Conservation (phyloP, 23 red algal genomes). For the Pyropia haitanensis region DNA sequence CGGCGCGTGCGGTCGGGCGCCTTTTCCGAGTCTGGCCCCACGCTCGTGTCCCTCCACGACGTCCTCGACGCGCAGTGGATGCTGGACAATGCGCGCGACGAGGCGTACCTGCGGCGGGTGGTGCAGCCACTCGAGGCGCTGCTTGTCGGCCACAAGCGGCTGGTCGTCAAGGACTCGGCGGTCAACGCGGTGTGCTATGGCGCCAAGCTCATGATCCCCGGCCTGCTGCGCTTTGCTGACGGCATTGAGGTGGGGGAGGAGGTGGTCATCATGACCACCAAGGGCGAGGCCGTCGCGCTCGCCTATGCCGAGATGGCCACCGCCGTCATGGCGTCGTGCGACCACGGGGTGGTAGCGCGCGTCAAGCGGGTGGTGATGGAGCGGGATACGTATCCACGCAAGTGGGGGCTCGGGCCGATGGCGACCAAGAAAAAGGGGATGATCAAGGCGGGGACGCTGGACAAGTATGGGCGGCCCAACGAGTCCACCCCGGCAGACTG, state of each 20-base stretch:
- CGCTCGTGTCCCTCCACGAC: constrained; percentile 92
- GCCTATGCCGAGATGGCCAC: constrained; percentile 95
- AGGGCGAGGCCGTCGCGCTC: constrained; percentile 91
- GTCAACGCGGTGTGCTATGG: constrained; percentile 97
- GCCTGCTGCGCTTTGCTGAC: constrained; percentile 80
- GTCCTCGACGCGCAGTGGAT: constrained; percentile 96
- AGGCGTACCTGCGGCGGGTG: constrained; percentile 81
- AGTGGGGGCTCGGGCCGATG: constrained; percentile 92
- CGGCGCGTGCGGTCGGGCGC: constrained; percentile 84
- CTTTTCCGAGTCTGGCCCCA: constrained; percentile 43
- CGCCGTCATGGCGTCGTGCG: constrained; percentile 83
- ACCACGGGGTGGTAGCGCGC: constrained; percentile 90
- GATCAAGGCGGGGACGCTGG: constrained; percentile 65
- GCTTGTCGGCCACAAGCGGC: constrained; percentile 61
- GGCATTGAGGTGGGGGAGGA: constrained; percentile 91
- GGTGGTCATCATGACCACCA: constrained; percentile 89
- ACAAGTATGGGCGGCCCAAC: constrained; percentile 93
- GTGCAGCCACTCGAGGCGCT: constrained; percentile 84
- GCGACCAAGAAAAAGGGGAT: constrained; percentile 95
- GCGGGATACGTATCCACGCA: constrained; percentile 83
- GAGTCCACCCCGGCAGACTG: constrained; percentile 68
- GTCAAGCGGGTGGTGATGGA: constrained; percentile 99
- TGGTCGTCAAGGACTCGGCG: constrained; percentile 86
- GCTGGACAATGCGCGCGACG: constrained; percentile 72
- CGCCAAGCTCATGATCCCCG: constrained; percentile 96